Conservation (phyloP, 2,329 filamentous ascomycete species). For the Albophoma yamanashiensis region DNA sequence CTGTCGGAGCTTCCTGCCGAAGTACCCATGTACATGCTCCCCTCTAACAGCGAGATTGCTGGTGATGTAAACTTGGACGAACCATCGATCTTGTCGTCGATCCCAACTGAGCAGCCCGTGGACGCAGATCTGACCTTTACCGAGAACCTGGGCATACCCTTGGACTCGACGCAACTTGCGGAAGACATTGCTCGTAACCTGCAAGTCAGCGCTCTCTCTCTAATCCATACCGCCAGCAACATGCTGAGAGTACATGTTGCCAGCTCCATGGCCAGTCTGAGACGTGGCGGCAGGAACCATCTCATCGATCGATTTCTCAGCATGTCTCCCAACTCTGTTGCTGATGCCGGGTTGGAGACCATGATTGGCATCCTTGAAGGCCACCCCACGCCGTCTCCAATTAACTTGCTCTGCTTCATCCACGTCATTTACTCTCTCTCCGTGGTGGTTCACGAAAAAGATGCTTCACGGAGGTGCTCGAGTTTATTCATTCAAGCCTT, state of each 20-base stretch:
- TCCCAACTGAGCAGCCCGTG: neutral
- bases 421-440: constrained; percentile 42
- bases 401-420: constrained; percentile 38
- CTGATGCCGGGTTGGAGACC: constrained; percentile 28
- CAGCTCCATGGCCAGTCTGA: constrained; percentile 32
- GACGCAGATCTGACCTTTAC: neutral
- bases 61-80: neutral
- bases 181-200: constrained; percentile 14
- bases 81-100: neutral
- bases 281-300: constrained; percentile 26
- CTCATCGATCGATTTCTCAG: constrained; percentile 28
- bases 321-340: constrained; percentile 28
- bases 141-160: constrained; percentile 1
- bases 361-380: constrained; percentile 30
- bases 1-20: constrained; percentile 33
- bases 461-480: constrained; percentile 21
- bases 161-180: constrained; percentile 7
- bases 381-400: constrained; percentile 22
- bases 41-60: neutral
- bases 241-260: constrained; percentile 34
- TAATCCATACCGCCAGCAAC: constrained; percentile 34
- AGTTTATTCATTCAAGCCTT: constrained; percentile 37
- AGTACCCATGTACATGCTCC: constrained; percentile 15
- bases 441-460: constrained; percentile 32
- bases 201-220: constrained; percentile 13